Base-by-base conservation (phyloP, 2,329 filamentous ascomycete species). In the Fusarium subtropicale region DNA sequence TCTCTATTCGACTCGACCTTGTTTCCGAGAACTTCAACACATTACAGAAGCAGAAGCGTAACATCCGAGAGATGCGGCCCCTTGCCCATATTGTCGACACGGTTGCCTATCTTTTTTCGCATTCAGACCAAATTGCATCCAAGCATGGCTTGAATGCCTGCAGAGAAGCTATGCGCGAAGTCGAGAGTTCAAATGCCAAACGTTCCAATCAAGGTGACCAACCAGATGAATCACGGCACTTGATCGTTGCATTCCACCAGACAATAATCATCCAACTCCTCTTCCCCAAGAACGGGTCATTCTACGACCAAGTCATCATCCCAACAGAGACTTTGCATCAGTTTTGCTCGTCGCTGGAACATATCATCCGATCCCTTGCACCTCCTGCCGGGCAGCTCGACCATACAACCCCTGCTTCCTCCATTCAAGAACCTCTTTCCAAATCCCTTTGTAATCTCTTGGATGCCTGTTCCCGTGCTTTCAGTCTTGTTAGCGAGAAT, bases 1-100 rank as follows among this genome's bases (percentile, higher is more conserved):
- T 75, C 39, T 70, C 77, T 24, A 76, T 79, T 22, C 74, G 77
- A 52, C 71, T 79, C 5, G 78, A 79, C 42, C 69, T 78, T 7
- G 75, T 79, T 20, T 79, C 78, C 1, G 78, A 79, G 44, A 79
- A 79, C 64, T 77, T 79, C 55, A 79, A 76, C 64, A 79, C 78
- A 1, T 50, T 79, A 1, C 77, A 79, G 53, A 76, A 75, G 50
- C 78, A 79, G 47, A 79, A 78, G 69, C 65, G 69, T 9, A 75
- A 73, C 22, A 76, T 79, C 50, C 68, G 73, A 34, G 78, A 79
- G 52, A 78, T 78, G 72, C 78, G 77, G 73, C 78, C 78, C 1
- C 66, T 79, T 7, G 77, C 78, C 1, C 73, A 79, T 38, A 72
- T 79, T 30, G 68, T 74, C 26, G 78, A 74, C 41, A 71, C 77